Conservation (phyloP, 352 stramenopile genomes). For the Globisporangium yorkense region DNA sequence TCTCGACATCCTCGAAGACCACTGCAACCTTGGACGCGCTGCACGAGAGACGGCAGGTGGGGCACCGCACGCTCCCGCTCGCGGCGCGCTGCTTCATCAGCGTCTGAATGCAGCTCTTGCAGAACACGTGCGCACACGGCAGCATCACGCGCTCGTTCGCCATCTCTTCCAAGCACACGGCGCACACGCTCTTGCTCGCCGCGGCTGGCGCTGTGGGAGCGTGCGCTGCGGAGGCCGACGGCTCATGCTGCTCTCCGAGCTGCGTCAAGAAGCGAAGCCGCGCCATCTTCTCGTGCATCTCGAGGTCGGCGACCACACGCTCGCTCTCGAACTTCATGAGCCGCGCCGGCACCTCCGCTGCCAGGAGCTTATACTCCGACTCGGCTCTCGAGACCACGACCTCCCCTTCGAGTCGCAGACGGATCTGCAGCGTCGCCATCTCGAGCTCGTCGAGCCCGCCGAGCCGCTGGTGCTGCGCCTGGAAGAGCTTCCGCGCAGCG, state of each 20-base stretch:
- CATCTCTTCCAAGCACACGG: conserved; percentile 78
- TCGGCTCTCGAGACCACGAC: conserved; percentile 27
- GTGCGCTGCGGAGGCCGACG: not conserved
- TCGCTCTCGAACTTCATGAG: conserved; percentile 37
- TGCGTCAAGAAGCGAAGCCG: conserved; percentile 62
- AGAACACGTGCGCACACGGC: conserved; percentile 85
- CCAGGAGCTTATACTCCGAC: conserved; percentile 52
- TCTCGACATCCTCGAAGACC: conserved; percentile 14
- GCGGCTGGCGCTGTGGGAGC: not conserved
- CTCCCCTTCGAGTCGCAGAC: conserved; percentile 40
- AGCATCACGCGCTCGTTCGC: conserved; percentile 62
- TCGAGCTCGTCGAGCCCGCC: conserved; percentile 65
- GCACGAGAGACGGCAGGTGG: conserved; percentile 46
- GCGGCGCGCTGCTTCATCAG: conserved; percentile 21
- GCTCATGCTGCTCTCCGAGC: conserved; percentile 24
- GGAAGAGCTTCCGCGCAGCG: conserved; percentile 55
- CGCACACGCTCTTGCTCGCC: conserved; percentile 26
- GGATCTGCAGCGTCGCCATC: conserved; percentile 72
- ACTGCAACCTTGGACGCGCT: conserved; percentile 16
- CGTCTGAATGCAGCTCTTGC: conserved; percentile 33
- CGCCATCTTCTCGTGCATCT: conserved; percentile 42
- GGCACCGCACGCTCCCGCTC: conserved; percentile 35
- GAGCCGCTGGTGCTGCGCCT: conserved; percentile 65
- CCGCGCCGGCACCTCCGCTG: conserved; percentile 35
- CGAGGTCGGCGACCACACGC: conserved; percentile 25